Evolutionary conservation across 78 protist species (phyloP).

Genomic region (Dictyostelium discoideum): DNA sequence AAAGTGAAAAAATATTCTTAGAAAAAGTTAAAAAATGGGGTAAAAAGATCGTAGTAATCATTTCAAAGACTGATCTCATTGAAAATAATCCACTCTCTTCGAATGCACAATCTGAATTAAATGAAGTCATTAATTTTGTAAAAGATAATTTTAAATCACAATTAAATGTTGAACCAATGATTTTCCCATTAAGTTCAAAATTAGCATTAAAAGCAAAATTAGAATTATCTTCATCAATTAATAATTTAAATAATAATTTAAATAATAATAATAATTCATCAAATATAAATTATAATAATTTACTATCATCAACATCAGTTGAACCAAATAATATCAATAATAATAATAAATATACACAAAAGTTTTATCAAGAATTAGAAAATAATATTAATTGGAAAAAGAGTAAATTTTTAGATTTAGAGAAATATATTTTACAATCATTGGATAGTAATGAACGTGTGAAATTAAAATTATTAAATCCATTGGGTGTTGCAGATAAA

Average conservation of each 20-base stretch:
- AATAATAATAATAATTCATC: neutral
- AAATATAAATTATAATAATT: neutral
- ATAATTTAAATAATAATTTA: neutral
- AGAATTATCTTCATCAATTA: neutral
- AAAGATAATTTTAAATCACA: slow-evolving; percentile 45
- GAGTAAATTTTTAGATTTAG: slow-evolving; percentile 65
- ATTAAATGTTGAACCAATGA: slow-evolving; percentile 54
- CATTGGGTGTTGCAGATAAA: slow-evolving; percentile 82
- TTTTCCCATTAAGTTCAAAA: slow-evolving; percentile 79
- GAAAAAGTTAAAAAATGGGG: slow-evolving; percentile 62
- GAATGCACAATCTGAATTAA: slow-evolving; percentile 36
- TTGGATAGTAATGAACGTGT: slow-evolving; percentile 71
- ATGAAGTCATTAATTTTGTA: slow-evolving; percentile 68
- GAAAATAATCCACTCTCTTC: slow-evolving; percentile 55
- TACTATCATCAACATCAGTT: slow-evolving; percentile 1
- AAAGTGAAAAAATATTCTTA: slow-evolving; percentile 74
- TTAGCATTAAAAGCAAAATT: slow-evolving; percentile 76
- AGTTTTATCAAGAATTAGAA: slow-evolving; percentile 5
- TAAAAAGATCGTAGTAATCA: slow-evolving; percentile 81
- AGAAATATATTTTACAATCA: slow-evolving; percentile 68
- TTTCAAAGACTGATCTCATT: slow-evolving; percentile 79
- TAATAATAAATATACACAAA: neutral
- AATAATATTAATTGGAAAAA: slow-evolving; percentile 25
- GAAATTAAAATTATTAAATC: slow-evolving; percentile 76
- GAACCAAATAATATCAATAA: neutral